These are phyloP conservation scores for Penicillium glabrum DNA, from an alignment of 2,329 filamentous ascomycete genomes.

Conservation along the genomic window DNA sequence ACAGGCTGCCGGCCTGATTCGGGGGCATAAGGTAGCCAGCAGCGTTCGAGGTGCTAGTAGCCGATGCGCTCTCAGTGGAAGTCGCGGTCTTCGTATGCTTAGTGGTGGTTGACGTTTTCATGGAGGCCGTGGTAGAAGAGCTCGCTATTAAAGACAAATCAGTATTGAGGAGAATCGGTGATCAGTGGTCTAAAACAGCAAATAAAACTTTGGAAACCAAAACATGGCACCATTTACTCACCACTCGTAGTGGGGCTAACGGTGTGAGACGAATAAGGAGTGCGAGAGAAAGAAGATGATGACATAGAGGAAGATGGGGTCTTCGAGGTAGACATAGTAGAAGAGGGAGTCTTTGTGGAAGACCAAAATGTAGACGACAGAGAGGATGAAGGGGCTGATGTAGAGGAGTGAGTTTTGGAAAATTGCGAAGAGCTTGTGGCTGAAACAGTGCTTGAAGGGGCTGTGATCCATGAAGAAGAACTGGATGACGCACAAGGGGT, in stretches of 20 bases:
- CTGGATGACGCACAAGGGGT: slow-evolving; percentile 12
- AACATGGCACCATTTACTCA: slow-evolving; percentile 25
- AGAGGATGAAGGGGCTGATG: slow-evolving; percentile 4
- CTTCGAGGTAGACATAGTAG: slow-evolving; percentile 5
- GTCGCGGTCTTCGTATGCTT: slow-evolving; percentile 15
- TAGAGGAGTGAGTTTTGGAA: slow-evolving; percentile 8
- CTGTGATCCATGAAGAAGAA: slow-evolving; percentile 4
- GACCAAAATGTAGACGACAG: slow-evolving; percentile 3
- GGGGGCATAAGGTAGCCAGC: slow-evolving; percentile 27
- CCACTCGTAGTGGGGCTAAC: slow-evolving; percentile 21
- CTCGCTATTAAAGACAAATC: slow-evolving; percentile 8
- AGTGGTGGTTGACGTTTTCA: slow-evolving; percentile 20
- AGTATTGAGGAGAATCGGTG: slow-evolving; percentile 2
- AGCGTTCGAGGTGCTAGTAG: slow-evolving; percentile 24
- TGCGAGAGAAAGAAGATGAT: slow-evolving; percentile 7
- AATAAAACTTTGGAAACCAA: slow-evolving; percentile 13
- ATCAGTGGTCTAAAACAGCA: neutral
- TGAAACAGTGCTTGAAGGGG: slow-evolving; percentile 5
- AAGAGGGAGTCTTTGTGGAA: slow-evolving; percentile 8
- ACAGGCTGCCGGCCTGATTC: slow-evolving; percentile 28
- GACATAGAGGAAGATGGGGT: slow-evolving; percentile 7
- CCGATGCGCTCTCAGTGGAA: slow-evolving; percentile 23
- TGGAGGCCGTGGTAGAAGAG: slow-evolving; percentile 15
- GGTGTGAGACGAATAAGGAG: slow-evolving; percentile 9
- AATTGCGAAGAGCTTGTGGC: neutral